Conservation (phyloP, 129 eudicot species). For the Dittrichia graveolens region DNA sequence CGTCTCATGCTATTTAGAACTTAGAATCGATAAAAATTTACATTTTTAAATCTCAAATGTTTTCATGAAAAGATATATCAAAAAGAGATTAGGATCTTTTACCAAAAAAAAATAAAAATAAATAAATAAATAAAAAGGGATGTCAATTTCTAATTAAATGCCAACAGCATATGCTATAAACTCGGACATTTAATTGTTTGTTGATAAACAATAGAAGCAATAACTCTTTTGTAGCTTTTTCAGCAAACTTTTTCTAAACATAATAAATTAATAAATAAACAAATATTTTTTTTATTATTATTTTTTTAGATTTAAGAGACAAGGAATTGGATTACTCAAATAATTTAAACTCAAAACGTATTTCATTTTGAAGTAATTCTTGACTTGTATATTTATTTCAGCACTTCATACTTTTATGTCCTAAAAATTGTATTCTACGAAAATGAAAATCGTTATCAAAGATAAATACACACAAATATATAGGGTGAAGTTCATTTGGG, state of each 20-base stretch:
- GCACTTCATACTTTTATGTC: no score
- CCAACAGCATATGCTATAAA: conserved; percentile 38
- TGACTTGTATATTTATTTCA: no score
- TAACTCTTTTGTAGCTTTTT: conserved; percentile 29
- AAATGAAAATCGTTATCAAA: no score
- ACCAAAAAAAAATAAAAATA: conserved; percentile 16
- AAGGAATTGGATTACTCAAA: no score
- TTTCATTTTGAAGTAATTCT: no score
- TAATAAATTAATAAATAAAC: not conserved
- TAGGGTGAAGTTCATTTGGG: no score
- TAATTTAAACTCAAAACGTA: no score
- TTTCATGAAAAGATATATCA: conserved; percentile 9
- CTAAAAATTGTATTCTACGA: no score
- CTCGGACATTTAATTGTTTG: conserved; percentile 36
- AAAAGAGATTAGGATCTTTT: conserved; percentile 38
- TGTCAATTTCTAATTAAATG: conserved; percentile 39
- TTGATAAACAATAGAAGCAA: conserved; percentile 33
- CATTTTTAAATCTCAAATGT: no score
- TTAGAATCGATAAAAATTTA: no score
- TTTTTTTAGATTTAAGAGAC: not conserved
- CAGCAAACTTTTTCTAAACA: conserved; percentile 10
- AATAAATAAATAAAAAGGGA: conserved; percentile 9
- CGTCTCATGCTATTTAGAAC: no score
- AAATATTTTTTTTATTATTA: not conserved
- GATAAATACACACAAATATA: no score